Conservation (phyloP, 2,329 filamentous ascomycete species). For the Beauveria sp. region DNA sequence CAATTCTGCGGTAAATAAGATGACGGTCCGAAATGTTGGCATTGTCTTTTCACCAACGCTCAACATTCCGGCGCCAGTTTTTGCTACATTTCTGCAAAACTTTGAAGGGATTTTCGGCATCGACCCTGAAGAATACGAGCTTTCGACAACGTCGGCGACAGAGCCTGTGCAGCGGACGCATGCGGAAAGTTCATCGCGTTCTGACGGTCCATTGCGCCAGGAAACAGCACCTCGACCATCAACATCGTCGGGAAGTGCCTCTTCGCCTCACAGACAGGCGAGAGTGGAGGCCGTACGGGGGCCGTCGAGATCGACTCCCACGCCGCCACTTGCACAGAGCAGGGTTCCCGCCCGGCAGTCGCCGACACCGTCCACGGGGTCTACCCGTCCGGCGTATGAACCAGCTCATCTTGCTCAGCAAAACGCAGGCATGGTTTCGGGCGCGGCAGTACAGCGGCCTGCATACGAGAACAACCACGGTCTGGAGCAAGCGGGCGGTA, state of each 20-base stretch:
- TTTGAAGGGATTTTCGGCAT: conserved; percentile 79
- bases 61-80: conserved; percentile 91
- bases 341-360: conserved; percentile 27
- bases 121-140: conserved; percentile 55
- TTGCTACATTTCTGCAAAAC: conserved; percentile 88
- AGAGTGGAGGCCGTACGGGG: conserved; percentile 24
- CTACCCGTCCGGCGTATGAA: conserved; percentile 33
- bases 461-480: conserved; percentile 38
- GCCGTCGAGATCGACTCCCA: conserved; percentile 34
- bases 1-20: conserved; percentile 86
- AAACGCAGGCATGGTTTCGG: conserved; percentile 21
- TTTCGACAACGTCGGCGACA: conserved; percentile 35
- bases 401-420: conserved; percentile 32
- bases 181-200: conserved; percentile 23
- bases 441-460: conserved; percentile 26
- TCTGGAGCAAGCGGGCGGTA: conserved; percentile 12
- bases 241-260: conserved; percentile 41
- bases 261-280: conserved; percentile 37
- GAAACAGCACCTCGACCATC: conserved; percentile 39
- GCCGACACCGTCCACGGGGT: conserved; percentile 34
- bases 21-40: conserved; percentile 94
- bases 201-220: conserved; percentile 23
- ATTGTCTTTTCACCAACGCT: conserved; percentile 97
- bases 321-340: conserved; percentile 37
- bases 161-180: conserved; percentile 28